Evolutionary conservation across 2,329 filamentous ascomycete species (phyloP), one percentile per base, ranked within the genome.

Genomic region (Sarocladiaceae sp.): DNA sequence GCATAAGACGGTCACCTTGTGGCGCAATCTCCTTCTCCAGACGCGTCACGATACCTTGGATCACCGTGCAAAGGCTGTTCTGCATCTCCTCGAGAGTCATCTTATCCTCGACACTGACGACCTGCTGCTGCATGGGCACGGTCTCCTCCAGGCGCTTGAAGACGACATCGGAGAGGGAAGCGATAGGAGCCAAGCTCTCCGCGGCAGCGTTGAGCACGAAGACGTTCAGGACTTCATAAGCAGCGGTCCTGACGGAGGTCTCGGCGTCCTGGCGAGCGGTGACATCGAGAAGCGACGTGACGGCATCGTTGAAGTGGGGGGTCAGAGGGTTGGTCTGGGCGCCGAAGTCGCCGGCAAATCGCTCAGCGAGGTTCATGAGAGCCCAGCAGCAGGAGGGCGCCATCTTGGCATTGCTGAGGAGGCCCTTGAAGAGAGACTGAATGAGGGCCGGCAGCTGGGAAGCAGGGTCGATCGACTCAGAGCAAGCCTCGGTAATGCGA

Each of bases 311-410:
- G 72, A 98, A 98, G 69, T 96, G 88, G 50, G 83, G 81, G 2
- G 90, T 95, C 41, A 98, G 74, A 33, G 88, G 78, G 69, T 97
- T 98, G 56, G 83, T 73, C 33, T 72, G 56, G 48, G 83, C 84
- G 41, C 87, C 88, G 45, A 83, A 76, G 45, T 96, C 90, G 47
- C 89, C 88, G 23, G 89, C 87, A 62, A 97, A 98, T 49, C 90
- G 85, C 62, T 98, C 93, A 10, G 93, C 91, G 60, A 98, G 72
- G 68, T 97, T 98, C 88, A 98, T 97, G 53, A 98, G 71, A 24
- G 93, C 90, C 93, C 94, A 96, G 72, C 93, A 98, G 80, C 93
- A 97, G 23, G 93, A 98, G 45, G 88, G 83, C 24, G 91, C 93
- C 83, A 98, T 98, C 78, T 95, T 96, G 48, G 89, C 85, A 62